Conservation (phyloP, 345 rosid genomes). For the Geranium brycei region DNA sequence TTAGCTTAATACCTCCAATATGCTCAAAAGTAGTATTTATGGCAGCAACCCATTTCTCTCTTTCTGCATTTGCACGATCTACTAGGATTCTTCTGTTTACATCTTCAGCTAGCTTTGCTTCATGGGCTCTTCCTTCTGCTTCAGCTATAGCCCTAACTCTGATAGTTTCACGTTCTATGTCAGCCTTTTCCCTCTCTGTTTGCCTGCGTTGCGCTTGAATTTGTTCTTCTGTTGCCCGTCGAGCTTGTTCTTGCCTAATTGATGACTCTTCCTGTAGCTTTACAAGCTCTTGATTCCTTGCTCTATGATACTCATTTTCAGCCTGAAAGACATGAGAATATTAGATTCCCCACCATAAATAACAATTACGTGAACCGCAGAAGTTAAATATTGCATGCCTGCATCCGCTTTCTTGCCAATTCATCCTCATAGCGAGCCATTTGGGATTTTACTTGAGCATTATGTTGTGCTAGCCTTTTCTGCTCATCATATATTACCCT, state of each 20-base stretch:
- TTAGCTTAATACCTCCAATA: slow-evolving; percentile 55
- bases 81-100: slow-evolving; percentile 73
- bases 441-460: slow-evolving; percentile 85
- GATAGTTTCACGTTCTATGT: slow-evolving; percentile 95
- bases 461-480: slow-evolving; percentile 75
- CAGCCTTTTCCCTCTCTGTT: slow-evolving; percentile 95
- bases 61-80: slow-evolving; percentile 95
- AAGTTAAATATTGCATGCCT: slow-evolving; percentile 34
- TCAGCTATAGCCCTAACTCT: slow-evolving; percentile 92
- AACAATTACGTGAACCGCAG: slow-evolving; percentile 1
- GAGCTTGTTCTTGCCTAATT: slow-evolving; percentile 78
- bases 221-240: slow-evolving; percentile 89
- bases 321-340: slow-evolving; percentile 34
- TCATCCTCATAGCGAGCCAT: slow-evolving; percentile 95
- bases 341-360: slow-evolving; percentile 12
- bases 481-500: slow-evolving; percentile 84
- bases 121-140: slow-evolving; percentile 98
- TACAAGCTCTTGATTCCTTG: slow-evolving; percentile 92
- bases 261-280: slow-evolving; percentile 83
- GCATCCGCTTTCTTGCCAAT: slow-evolving; percentile 93
- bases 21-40: slow-evolving; percentile 90
- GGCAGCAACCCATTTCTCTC: slow-evolving; percentile 96
- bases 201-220: slow-evolving; percentile 85
- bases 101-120: slow-evolving; percentile 89
- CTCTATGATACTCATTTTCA: slow-evolving; percentile 78